A percentile compares a stretch with the other conserved stretches of the same genome.
Evolutionary conservation across 2,329 filamentous ascomycete species (phyloP).

Genomic region (Laburnicola sp.): DNA sequence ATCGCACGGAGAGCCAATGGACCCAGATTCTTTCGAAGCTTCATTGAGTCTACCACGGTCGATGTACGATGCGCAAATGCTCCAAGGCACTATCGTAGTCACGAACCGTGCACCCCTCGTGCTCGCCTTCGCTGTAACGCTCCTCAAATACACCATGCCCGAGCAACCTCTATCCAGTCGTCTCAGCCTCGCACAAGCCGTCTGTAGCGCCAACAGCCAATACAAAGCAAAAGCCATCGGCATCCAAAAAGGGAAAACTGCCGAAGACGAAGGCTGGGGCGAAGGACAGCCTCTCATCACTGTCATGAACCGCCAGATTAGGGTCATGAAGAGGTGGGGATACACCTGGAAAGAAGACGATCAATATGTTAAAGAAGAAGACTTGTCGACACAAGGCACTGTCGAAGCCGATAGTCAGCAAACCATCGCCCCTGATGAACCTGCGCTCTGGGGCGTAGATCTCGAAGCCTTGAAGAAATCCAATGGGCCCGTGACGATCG

Average conservation of each 20-base stretch:
- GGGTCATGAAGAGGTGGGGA: conserved; percentile 75
- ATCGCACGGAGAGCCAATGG: conserved; percentile 33
- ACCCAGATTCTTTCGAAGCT: conserved; percentile 63
- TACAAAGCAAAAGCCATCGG: conserved; percentile 76
- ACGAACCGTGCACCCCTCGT: conserved; percentile 84
- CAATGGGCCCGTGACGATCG: conserved; percentile 36
- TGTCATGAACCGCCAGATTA: conserved; percentile 73
- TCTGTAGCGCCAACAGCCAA: conserved; percentile 79
- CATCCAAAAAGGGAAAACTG: conserved; percentile 65
- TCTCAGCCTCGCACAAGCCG: conserved; percentile 78
- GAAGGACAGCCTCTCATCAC: conserved; percentile 73
- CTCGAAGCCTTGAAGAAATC: conserved; percentile 58
- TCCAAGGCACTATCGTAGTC: conserved; percentile 62
- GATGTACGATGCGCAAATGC: conserved; percentile 59
- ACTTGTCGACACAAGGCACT: conserved; percentile 18
- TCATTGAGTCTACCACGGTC: conserved; percentile 63
- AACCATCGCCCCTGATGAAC: conserved; percentile 36
- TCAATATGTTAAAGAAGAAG: conserved; percentile 25
- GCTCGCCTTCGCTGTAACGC: conserved; percentile 74
- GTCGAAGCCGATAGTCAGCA: conserved; percentile 16
- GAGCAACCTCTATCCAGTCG: conserved; percentile 83
- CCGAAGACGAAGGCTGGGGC: conserved; percentile 72
- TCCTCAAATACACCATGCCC: conserved; percentile 80
- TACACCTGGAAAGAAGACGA: conserved; percentile 60
- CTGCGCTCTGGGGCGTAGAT: conserved; percentile 62